phyloP scores from a whole-genome alignment of 2,329 filamentous ascomycete genomes.

The Curvularia sp. region DNA sequence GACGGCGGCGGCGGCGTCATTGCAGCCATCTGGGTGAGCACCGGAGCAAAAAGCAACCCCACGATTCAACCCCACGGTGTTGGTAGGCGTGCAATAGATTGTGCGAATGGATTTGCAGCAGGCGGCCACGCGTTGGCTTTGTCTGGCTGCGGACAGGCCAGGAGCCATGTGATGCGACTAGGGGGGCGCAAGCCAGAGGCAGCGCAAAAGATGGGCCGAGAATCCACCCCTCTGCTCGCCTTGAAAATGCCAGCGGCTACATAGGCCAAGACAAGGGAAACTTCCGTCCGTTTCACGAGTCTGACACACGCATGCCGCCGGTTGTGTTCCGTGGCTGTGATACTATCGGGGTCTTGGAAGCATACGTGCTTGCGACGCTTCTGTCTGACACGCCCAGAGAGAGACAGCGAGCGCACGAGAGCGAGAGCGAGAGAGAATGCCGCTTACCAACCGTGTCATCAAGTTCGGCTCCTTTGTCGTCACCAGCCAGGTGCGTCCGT shows the following conservation, averaged over 20 bases:
- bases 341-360: slow-evolving; percentile 8
- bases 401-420: neutral
- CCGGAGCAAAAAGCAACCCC: slow-evolving; percentile 18
- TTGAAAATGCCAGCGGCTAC: slow-evolving; percentile 1
- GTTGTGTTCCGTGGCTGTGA: slow-evolving; percentile 9
- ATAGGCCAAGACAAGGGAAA: slow-evolving; percentile 15
- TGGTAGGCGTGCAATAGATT: slow-evolving; percentile 14
- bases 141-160: slow-evolving; percentile 10
- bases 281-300: slow-evolving; percentile 18
- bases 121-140: slow-evolving; percentile 21
- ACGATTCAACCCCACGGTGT: slow-evolving; percentile 27
- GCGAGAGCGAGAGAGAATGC: slow-evolving; percentile 35
- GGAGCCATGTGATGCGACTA: slow-evolving; percentile 14
- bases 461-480: slow-evolving; percentile 56
- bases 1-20: slow-evolving; percentile 7
- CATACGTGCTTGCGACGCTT: slow-evolving; percentile 11
- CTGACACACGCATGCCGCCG: slow-evolving; percentile 11
- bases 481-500: slow-evolving; percentile 54
- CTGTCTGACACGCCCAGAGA: slow-evolving; percentile 6
- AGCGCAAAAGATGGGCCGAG: slow-evolving; percentile 15
- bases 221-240: slow-evolving; percentile 6
- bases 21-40: neutral
- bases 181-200: neutral
- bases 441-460: slow-evolving; percentile 52
- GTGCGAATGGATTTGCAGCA: slow-evolving; percentile 31